A percentile compares a stretch with the other conserved stretches of the same genome.
These are phyloP conservation scores for Astragalus membranaceus DNA, from an alignment of 306 rosid genomes.

Conservation along the genomic window DNA sequence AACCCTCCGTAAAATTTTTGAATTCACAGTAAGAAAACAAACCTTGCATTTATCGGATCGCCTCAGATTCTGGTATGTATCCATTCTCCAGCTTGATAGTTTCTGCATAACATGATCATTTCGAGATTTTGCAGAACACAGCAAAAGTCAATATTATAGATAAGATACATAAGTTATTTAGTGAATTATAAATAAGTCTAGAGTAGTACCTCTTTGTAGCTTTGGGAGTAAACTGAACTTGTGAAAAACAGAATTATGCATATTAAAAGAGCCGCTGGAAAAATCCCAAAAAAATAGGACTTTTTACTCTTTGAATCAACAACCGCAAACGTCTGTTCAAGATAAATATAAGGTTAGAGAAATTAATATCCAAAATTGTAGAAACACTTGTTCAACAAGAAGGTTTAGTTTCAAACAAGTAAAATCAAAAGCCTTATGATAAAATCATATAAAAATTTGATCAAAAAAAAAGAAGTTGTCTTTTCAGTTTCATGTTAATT, in stretches of 20 bases:
- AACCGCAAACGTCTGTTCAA: constrained; percentile 34
- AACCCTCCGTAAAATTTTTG: too few relatives aligned
- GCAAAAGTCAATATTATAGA: not conserved
- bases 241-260: constrained; percentile 34
- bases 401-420: not conserved
- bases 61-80: not conserved
- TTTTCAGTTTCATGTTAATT: not conserved
- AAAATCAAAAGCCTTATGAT: not conserved
- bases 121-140: not conserved
- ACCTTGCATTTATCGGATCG: constrained; percentile 59
- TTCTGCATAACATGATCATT: constrained; percentile 24
- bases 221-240: constrained; percentile 24
- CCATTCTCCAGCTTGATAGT: constrained; percentile 31
- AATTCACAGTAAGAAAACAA: constrained; percentile 9
- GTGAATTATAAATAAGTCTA: too few relatives aligned
- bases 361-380: not conserved
- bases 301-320: constrained; percentile 36
- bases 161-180: too few relatives aligned
- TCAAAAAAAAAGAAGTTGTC: not conserved
- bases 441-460: too few relatives aligned
- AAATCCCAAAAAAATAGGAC: constrained; percentile 35
- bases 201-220: constrained; percentile 47
- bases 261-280: constrained; percentile 49
- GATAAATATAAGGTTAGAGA: not conserved
- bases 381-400: not conserved